Conservation (phyloP, 192 early-diverging fungal species). For the Linnemannia hyalina region DNA sequence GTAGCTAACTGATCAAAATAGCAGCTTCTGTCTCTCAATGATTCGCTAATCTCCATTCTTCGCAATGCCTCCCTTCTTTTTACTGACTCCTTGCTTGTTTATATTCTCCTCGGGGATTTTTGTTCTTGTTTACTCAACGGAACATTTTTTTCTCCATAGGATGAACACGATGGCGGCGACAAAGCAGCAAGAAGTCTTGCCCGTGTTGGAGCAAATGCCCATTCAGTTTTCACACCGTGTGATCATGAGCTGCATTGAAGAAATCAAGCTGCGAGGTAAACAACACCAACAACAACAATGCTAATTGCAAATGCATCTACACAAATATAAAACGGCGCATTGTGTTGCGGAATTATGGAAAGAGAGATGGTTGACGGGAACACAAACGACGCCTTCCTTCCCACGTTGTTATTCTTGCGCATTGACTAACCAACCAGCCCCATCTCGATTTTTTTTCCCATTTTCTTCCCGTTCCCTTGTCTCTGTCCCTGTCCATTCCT, state of each 20-base stretch:
- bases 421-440: slow-evolving; percentile 8
- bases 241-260: slow-evolving; percentile 53
- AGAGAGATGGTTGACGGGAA: not conserved
- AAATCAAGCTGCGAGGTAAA: slow-evolving; percentile 55
- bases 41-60: not conserved
- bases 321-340: not conserved
- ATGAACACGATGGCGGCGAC: not conserved
- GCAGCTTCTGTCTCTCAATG: not conserved
- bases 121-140: not conserved
- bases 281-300: no score
- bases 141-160: slow-evolving; percentile 4
- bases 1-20: not conserved
- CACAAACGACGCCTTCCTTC: not conserved
- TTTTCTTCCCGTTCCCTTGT: not conserved
- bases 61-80: not conserved
- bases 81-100: not conserved
- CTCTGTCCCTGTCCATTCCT: not conserved
- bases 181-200: slow-evolving; percentile 20
- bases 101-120: not conserved
- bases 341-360: not conserved
- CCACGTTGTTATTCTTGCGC: not conserved
- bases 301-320: not conserved
- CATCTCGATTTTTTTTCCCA: not conserved
- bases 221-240: slow-evolving; percentile 48
- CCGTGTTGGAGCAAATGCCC: slow-evolving; percentile 45